Conservation (phyloP, 2,329 filamentous ascomycete genomes). For the Harringtonia lauricola region DNA sequence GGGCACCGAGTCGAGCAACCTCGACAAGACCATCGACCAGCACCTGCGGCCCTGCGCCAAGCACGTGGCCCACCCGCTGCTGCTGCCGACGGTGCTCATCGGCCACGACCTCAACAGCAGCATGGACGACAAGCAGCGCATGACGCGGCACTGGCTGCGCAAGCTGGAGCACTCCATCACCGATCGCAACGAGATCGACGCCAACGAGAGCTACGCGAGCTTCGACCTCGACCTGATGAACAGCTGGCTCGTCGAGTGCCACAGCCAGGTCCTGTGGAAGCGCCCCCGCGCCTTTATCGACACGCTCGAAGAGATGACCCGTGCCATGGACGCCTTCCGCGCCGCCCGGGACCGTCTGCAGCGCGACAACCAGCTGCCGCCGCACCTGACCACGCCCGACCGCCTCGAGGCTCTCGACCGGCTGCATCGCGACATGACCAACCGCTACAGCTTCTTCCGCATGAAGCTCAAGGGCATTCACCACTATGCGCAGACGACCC, state of each 20-base stretch:
- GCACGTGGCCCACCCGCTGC: constrained; percentile 45
- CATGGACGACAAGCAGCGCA: constrained; percentile 50
- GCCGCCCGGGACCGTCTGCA: constrained; percentile 3
- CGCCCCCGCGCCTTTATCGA: constrained; percentile 44
- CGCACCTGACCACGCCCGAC: constrained; percentile 8
- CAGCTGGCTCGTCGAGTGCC: constrained; percentile 51
- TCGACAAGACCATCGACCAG: constrained; percentile 31
- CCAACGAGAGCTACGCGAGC: constrained; percentile 40
- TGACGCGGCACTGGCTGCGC: constrained; percentile 51
- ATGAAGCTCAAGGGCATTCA: constrained; percentile 51
- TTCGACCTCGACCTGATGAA: constrained; percentile 50
- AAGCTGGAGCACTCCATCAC: constrained; percentile 50
- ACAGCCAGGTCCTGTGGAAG: constrained; percentile 22
- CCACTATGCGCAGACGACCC: constrained; percentile 50
- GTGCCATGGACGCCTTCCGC: constrained; percentile 11
- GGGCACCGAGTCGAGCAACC: constrained; percentile 46
- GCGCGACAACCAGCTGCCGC: not conserved
- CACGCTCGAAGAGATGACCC: constrained; percentile 11
- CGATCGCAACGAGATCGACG: constrained; percentile 48
- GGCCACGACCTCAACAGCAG: constrained; percentile 43
- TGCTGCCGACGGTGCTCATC: constrained; percentile 48
- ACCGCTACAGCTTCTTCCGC: constrained; percentile 47
- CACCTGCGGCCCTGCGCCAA: constrained; percentile 37
- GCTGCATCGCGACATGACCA: constrained; percentile 40
- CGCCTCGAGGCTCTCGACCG: constrained; percentile 25